Conservation (phyloP, 1,284 basidiomycete species). For the Golubevia sp. region DNA sequence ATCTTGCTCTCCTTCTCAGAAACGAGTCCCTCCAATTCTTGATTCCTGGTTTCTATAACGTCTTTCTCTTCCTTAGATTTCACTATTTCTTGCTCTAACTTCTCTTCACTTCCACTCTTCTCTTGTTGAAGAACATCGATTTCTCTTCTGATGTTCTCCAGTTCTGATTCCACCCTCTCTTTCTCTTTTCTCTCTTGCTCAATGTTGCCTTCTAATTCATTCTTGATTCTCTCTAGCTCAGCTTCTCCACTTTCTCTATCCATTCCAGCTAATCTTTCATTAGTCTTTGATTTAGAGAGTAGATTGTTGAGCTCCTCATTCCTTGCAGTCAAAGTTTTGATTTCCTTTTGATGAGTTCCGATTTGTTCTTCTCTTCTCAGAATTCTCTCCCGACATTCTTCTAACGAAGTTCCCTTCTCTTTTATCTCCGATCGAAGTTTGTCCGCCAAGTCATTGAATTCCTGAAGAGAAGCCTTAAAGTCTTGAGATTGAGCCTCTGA, state of each 20-base stretch:
- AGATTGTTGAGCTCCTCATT: not conserved
- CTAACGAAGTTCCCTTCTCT: too few species aligned
- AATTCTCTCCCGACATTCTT: too few species aligned
- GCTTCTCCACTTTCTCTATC: not conserved
- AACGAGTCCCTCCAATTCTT: too few species aligned
- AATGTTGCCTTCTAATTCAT: not conserved
- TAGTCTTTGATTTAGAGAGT: not conserved
- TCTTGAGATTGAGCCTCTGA: too few species aligned
- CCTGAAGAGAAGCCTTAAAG: too few species aligned
- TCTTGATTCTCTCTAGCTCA: not conserved
- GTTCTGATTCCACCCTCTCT: constrained; percentile 29
- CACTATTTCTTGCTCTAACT: constrained; percentile 10
- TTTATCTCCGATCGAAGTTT: too few species aligned
- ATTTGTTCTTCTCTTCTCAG: not conserved
- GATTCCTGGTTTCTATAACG: too few species aligned
- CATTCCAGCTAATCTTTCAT: not conserved
- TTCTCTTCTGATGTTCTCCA: constrained; percentile 32
- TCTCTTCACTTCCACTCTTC: too few species aligned
- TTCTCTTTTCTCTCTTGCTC: too few species aligned
- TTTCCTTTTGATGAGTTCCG: not conserved
- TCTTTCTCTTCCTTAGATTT: not conserved
- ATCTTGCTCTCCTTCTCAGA: too few species aligned
- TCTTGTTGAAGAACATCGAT: constrained; percentile 32
- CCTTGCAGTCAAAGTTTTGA: not conserved
- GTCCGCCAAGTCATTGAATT: too few species aligned